Conservation (phyloP, 345 rosid genomes). For the Eucalyptus lansdowneana region DNA sequence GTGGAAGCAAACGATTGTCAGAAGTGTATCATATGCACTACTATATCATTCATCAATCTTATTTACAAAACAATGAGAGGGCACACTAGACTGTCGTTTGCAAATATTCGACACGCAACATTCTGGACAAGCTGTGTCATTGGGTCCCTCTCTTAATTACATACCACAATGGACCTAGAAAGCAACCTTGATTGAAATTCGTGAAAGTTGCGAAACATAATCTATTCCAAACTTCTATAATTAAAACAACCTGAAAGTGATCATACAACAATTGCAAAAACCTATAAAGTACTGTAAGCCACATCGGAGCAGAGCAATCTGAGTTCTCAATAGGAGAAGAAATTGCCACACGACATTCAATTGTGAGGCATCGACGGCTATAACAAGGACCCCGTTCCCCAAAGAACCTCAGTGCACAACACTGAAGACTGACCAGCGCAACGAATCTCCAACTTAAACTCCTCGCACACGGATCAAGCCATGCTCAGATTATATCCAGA, state of each 20-base stretch:
- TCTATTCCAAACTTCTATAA: background rate
- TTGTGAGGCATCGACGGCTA: rapidly evolving
- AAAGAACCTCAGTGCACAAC: rapidly evolving
- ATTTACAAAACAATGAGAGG: background rate
- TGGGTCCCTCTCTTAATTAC: background rate
- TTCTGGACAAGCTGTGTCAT: background rate
- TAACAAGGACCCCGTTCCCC: background rate
- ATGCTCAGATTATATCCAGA: background rate
- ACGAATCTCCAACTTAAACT: background rate
- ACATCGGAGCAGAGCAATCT: background rate
- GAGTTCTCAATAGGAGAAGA: background rate
- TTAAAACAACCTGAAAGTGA: background rate
- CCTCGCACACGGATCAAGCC: background rate
- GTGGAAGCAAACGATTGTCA: background rate
- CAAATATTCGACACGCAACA: background rate
- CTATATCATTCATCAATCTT: background rate
- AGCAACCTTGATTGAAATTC: background rate
- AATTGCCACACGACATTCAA: background rate
- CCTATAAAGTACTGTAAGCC: background rate
- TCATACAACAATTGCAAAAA: background rate
- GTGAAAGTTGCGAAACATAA: background rate
- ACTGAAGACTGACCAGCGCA: background rate
- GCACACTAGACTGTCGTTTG: background rate
- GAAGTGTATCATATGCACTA: background rate
- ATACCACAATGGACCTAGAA: background rate